Conservation (phyloP, 2,329 filamentous ascomycete species). For the Fulvia fulva region DNA sequence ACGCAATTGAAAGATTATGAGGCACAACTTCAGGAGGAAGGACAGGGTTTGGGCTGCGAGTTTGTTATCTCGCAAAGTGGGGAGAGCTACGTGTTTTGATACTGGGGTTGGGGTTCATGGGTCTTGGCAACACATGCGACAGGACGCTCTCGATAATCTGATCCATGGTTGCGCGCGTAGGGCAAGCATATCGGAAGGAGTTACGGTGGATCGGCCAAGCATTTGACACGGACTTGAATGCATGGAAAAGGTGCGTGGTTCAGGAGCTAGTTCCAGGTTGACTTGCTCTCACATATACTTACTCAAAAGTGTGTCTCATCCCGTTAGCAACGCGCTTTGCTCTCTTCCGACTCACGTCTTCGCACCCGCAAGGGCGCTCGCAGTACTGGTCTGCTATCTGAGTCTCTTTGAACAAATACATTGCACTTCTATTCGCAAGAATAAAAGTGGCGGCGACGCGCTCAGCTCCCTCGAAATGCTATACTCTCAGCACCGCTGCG, state of each 20-base stretch:
- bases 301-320: too few species aligned
- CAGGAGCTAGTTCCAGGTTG: too few species aligned
- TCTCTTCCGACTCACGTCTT: too few species aligned
- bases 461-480: too few species aligned
- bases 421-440: too few species aligned
- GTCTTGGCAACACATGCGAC: neutral
- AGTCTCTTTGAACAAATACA: too few species aligned
- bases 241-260: neutral
- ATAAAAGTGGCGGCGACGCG: too few species aligned
- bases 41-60: slow-evolving; percentile 68
- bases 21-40: slow-evolving; percentile 38
- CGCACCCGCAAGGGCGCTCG: too few species aligned
- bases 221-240: neutral
- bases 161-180: neutral
- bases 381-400: too few species aligned
- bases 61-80: slow-evolving; percentile 70
- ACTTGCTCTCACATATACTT: too few species aligned
- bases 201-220: neutral
- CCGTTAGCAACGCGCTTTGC: too few species aligned
- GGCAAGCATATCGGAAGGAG: neutral
- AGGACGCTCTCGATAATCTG: neutral
- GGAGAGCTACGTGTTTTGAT: slow-evolving; percentile 51
- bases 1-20: slow-evolving; percentile 66
- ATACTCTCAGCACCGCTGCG: too few species aligned
- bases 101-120: neutral